Evolutionary conservation across 1,284 basidiomycete species (phyloP), one percentile per base, ranked within the genome.

Genomic region (Ustilago bromivora): DNA sequence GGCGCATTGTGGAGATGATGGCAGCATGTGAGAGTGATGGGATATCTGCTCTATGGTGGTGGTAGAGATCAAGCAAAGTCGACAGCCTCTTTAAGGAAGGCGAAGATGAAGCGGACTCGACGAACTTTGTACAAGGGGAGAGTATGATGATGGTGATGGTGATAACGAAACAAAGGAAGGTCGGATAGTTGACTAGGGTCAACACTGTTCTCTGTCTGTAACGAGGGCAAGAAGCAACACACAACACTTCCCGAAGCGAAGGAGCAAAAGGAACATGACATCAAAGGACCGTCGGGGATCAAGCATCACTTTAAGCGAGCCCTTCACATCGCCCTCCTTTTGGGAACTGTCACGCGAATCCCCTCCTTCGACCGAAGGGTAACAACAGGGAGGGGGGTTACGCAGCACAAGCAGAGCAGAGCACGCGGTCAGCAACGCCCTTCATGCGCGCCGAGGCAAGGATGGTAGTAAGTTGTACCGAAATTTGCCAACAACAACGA

Each of bases 1-100:
- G 46, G 12, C 49, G 19, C 52, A 61, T 52, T 13, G n/a, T 55
- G 40, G 32, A 11, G 51, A 17, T 19, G n/a, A 23, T 57, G 41
- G 28, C 4, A 2, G n/a, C 12, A 46, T 19, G 15, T 23, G 65
- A 17, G 23, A 28, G 23, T 23, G 38, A 15, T 47, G 31, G 32
- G 31, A 32, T 32, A 31, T 8, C 28, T 12, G 23, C 28, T 53
- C 31, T 31, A 34, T 4, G 15, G 28, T 31, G 15, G 31, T 32
- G 51, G 28, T 36, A 32, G 31, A 17, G 23, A 28, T 28, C 23
- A 28, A 28, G 23, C 23, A 28, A 3, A 28, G 23, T 28, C 23
- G 23, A 28, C 3, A 52, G 31, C 13, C n/a, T 52, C 17, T 10
- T 38, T 28, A 12, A 31, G 6, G 28, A 13, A n/a, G 31, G 49